Conservation (phyloP, 352 stramenopile genomes). For the Porosira glacialis region DNA sequence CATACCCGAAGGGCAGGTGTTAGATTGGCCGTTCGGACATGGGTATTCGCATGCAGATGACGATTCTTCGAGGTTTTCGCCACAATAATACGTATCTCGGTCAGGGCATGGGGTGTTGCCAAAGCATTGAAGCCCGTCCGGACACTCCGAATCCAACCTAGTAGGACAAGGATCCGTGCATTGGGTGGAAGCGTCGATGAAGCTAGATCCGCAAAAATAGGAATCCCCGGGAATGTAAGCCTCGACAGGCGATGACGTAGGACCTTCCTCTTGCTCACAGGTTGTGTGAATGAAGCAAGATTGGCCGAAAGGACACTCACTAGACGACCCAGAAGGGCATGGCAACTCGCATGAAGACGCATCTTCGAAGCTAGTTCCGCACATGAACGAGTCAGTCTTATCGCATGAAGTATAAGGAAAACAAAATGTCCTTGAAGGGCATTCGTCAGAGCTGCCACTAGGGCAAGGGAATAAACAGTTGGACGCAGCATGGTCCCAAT, state of each 20-base stretch:
- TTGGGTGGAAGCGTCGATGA: slow-evolving; percentile 56
- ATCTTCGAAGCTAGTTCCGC: slow-evolving; percentile 34
- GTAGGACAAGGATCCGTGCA: slow-evolving; percentile 72
- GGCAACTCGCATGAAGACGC: slow-evolving; percentile 7
- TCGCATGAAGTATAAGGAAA: slow-evolving; percentile 75
- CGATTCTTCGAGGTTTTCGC: slow-evolving; percentile 63
- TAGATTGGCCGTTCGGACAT: slow-evolving; percentile 60
- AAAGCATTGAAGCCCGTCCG: slow-evolving; percentile 65
- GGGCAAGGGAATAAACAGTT: slow-evolving; percentile 73
- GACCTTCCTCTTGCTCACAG: slow-evolving; percentile 3
- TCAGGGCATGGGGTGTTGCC: slow-evolving; percentile 74
- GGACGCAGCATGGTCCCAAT: slow-evolving; percentile 63
- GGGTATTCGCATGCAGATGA: slow-evolving; percentile 59
- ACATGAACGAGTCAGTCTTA: slow-evolving; percentile 24
- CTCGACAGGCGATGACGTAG: too few species aligned
- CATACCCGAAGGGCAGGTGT: slow-evolving; percentile 61
- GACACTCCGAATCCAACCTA: slow-evolving; percentile 58
- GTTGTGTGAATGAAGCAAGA: slow-evolving; percentile 28
- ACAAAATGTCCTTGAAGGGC: slow-evolving; percentile 60
- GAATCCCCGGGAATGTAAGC: slow-evolving; percentile 50
- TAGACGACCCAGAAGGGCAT: slow-evolving; percentile 13
- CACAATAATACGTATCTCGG: slow-evolving; percentile 75
- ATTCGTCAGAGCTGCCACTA: slow-evolving; percentile 54
- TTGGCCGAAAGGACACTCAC: slow-evolving; percentile 22
- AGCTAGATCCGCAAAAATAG: slow-evolving; percentile 78